These are phyloP conservation scores for Paxillus ammoniavirescens DNA, from an alignment of 768 basidiomycete species.

Conservation along the genomic window DNA sequence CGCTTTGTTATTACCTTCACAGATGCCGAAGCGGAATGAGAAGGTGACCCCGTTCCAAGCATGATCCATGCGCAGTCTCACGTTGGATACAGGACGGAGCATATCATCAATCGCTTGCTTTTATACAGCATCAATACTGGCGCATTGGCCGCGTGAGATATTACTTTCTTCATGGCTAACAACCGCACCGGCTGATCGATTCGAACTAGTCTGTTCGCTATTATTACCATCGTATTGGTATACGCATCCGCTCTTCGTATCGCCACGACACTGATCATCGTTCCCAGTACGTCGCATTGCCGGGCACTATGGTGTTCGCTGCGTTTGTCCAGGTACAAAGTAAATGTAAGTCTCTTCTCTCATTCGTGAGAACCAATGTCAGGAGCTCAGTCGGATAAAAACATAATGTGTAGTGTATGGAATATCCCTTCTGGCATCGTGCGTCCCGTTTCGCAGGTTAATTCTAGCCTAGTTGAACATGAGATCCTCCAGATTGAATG, in stretches of 20 bases:
- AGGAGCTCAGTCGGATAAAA: neutral
- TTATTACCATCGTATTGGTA: constrained; percentile 9
- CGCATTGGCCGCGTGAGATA: constrained; percentile 12
- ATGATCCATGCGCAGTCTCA: too few relatives aligned
- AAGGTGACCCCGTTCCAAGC: neutral
- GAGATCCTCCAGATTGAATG: too few relatives aligned
- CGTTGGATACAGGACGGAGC: constrained; percentile 7
- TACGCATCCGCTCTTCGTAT: too few relatives aligned
- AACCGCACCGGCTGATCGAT: neutral
- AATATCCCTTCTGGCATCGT: constrained; percentile 17
- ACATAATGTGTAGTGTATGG: constrained; percentile 9
- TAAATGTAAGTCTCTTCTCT: constrained; percentile 4
- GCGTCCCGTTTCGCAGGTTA: neutral
- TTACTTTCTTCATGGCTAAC: neutral
- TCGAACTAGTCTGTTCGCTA: constrained; percentile 3
- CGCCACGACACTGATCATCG: neutral
- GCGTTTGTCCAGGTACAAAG: constrained; percentile 17
- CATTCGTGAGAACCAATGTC: too few relatives aligned
- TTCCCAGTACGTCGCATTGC: constrained; percentile 6
- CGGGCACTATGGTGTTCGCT: neutral
- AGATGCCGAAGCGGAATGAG: constrained; percentile 10
- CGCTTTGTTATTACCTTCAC: constrained; percentile 11
- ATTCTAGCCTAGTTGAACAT: too few relatives aligned
- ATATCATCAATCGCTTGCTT: constrained; percentile 13
- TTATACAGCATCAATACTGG: constrained; percentile 20